Percentiles rank a stretch among this genome's conserved stretches.
These are phyloP conservation scores for Cutaneotrichosporon cavernicola DNA, from an alignment of 1,284 basidiomycete species.

Conservation along the genomic window DNA sequence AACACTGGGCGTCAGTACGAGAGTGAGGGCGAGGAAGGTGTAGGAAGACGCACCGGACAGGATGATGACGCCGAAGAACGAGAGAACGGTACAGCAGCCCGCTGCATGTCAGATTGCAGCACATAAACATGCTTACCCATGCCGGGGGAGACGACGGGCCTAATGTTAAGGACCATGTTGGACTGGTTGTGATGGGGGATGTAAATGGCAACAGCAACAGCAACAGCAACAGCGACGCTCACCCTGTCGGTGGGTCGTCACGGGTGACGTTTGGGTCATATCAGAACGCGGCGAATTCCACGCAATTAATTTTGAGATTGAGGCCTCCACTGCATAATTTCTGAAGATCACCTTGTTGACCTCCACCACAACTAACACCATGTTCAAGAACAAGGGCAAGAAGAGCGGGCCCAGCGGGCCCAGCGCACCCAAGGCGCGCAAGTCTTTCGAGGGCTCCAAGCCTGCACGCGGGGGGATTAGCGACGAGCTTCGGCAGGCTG, in stretches of 20 bases:
- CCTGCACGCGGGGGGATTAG: conserved; percentile 20
- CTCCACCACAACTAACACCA: conserved; percentile 13
- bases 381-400: conserved; percentile 23
- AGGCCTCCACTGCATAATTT: conserved; percentile 6
- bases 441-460: conserved; percentile 8
- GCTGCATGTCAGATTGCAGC: conserved; percentile 41
- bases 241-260: not conserved
- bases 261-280: conserved; percentile 9
- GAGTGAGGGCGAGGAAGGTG: not conserved
- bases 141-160: conserved; percentile 52
- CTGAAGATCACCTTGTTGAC: not conserved
- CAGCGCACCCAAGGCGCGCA: not conserved
- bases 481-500: conserved; percentile 48
- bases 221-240: no score
- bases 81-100: conserved; percentile 58
- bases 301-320: conserved; percentile 8
- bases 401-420: not conserved
- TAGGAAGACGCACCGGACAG: conserved; percentile 48
- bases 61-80: conserved; percentile 58
- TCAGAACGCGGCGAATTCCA: conserved; percentile 4
- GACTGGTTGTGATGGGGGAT: not conserved
- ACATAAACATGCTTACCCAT: conserved; percentile 42
- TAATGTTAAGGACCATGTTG: conserved; percentile 39
- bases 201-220: not conserved
- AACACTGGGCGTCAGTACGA: conserved; percentile 31